Evolutionary conservation across 2,329 filamentous ascomycete species (phyloP), one percentile per base, ranked within the genome.

Genomic region (Aureobasidium sp.): DNA sequence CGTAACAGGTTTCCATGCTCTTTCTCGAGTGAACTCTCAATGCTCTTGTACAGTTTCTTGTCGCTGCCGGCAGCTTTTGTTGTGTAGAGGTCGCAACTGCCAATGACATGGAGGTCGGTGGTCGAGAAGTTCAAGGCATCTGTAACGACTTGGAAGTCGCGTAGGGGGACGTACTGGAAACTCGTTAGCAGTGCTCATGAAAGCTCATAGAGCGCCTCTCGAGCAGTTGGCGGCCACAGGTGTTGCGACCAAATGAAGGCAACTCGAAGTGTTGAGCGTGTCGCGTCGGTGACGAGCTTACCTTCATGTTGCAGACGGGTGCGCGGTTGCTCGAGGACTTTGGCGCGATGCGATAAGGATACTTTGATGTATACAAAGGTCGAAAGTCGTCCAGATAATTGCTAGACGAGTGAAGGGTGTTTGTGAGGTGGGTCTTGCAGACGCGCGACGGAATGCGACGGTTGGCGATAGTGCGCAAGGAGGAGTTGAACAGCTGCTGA

Each of bases 41-140:
- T 97, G 72, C 88, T 90, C 77, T 92, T 95, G 81, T 97, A 97
- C 9, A 99, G 81, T 73, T 97, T 97, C 83, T 97, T 97, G 74
- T 99, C 94, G 66, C 88, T 87, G 49, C 92, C 91, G 61, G 93
- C 91, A 34, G 94, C 92, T 77, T 99, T 99, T 29, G 92, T 97
- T 11, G 93, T 97, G 80, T 97, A 99, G 20, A 97, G 83, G 75
- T 99, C 94, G 80, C 93, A 97, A 67, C 90, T 90, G 69, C 94
- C 94, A 31, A 91, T 88, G 64, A 99, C 89, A 68, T 93, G 90
- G 72, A 91, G 92, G 73, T 97, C 93, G 57, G 89, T 86, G 0
- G 93, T 97, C 70, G 94, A 90, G 80, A 97, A 97, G 74, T 96
- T 97, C 72, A 99, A 86, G 66, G 93, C 90, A 77, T 88, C 88